These are phyloP conservation scores for Yarrowia keelungensis DNA, from an alignment of 805 yeast genomes.

Conservation along the genomic window DNA sequence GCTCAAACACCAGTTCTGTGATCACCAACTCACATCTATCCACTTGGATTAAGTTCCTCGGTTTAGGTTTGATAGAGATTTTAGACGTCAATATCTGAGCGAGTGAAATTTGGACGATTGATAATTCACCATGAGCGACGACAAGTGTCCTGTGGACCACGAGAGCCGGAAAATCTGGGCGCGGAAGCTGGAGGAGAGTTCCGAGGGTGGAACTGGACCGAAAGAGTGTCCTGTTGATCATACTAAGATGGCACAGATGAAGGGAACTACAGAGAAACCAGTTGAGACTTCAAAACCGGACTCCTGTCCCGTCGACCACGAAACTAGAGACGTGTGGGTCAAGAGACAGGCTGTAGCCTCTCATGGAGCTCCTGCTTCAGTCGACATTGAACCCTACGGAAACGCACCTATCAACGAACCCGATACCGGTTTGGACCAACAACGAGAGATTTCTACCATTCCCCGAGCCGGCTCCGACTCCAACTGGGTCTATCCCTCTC, in stretches of 20 bases:
- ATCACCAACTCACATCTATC: no score
- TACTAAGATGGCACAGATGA: slow-evolving; percentile 21
- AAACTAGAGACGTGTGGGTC: slow-evolving; percentile 66
- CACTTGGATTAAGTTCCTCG: no score
- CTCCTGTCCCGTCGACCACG: slow-evolving; percentile 74
- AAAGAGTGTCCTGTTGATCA: slow-evolving; percentile 39
- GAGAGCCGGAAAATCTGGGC: slow-evolving; percentile 47
- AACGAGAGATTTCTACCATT: slow-evolving; percentile 78
- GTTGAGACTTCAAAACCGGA: slow-evolving; percentile 36
- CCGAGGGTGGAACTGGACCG: slow-evolving; percentile 35
- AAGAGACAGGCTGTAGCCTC: slow-evolving; percentile 44
- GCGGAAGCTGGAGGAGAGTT: slow-evolving; percentile 19
- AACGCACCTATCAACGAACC: slow-evolving; percentile 5
- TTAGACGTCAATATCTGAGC: no score
- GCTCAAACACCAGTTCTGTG: no score
- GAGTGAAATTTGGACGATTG: no score
- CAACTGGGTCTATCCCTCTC: slow-evolving; percentile 96
- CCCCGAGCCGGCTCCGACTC: slow-evolving; percentile 72
- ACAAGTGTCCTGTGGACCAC: slow-evolving; percentile 62
- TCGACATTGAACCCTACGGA: slow-evolving; percentile 13
- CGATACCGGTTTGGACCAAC: slow-evolving; percentile 61
- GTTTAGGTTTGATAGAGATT: no score
- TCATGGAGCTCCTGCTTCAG: slow-evolving; percentile 17
- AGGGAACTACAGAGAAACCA: no score
- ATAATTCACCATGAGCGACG: slow-evolving; percentile 3